These are phyloP conservation scores for Moesziomyces sp. DNA, from an alignment of 1,284 basidiomycete species.

Conservation along the genomic window DNA sequence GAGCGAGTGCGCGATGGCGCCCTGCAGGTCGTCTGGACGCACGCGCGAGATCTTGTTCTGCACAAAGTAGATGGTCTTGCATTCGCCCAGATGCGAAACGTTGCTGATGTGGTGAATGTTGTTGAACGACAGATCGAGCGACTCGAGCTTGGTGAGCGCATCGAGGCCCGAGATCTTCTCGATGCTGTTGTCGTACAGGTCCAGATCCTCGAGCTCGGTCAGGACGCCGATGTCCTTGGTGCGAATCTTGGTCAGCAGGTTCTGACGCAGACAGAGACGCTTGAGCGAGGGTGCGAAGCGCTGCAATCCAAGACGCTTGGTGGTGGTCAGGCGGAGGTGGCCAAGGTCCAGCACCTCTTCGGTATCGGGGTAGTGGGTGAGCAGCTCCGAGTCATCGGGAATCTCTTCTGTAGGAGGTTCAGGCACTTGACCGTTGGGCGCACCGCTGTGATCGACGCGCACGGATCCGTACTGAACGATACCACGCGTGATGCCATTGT, in stretches of 20 bases:
- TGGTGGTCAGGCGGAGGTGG: slow-evolving; percentile 78
- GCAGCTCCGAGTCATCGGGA: slow-evolving; percentile 53
- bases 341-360: slow-evolving; percentile 78
- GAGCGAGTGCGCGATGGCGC: slow-evolving; percentile 75
- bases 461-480: slow-evolving; percentile 42
- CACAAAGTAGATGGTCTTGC: slow-evolving; percentile 88
- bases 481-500: slow-evolving; percentile 35
- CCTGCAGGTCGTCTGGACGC: slow-evolving; percentile 72
- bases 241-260: slow-evolving; percentile 80
- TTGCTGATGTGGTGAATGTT: slow-evolving; percentile 73
- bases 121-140: slow-evolving; percentile 94
- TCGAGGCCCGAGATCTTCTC: slow-evolving; percentile 59
- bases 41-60: slow-evolving; percentile 93
- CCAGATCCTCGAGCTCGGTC: slow-evolving; percentile 82
- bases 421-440: slow-evolving; percentile 4
- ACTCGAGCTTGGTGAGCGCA: slow-evolving; percentile 76
- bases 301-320: slow-evolving; percentile 73
- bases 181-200: slow-evolving; percentile 94
- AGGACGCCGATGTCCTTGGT: slow-evolving; percentile 70
- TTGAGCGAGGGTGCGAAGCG: slow-evolving; percentile 79
- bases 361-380: slow-evolving; percentile 47
- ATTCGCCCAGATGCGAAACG: slow-evolving; percentile 72
- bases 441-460: slow-evolving; percentile 24
- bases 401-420: slow-evolving; percentile 25
- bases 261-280: slow-evolving; percentile 88